These are phyloP conservation scores for Penicillium taxi DNA, from an alignment of 495 filamentous ascomycete species.

Conservation along the genomic window DNA sequence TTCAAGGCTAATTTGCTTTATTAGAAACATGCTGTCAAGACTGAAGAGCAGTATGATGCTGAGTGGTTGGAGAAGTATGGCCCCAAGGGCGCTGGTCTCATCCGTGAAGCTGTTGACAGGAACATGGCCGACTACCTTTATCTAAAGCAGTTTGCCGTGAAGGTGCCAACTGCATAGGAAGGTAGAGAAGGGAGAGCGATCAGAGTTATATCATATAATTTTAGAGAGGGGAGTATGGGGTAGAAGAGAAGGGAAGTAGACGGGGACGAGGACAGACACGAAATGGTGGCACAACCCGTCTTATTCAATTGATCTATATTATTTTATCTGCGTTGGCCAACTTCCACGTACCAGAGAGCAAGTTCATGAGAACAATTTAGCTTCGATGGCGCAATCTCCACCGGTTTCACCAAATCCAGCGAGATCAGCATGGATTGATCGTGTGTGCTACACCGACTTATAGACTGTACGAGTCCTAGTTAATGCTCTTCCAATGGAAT, in stretches of 20 bases:
- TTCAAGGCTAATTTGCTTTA: conserved; percentile 4
- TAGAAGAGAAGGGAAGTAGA: conserved; percentile 2
- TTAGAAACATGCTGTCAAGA: conserved; percentile 50
- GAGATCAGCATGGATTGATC: conserved; percentile 11
- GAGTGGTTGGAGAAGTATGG: conserved; percentile 83
- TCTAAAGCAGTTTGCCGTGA: conserved; percentile 80
- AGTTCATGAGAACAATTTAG: conserved; percentile 23
- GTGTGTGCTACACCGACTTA: conserved; percentile 14
- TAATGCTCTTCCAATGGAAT: too few relatives aligned
- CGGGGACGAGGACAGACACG: conserved; percentile 7
- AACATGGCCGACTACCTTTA: conserved; percentile 87
- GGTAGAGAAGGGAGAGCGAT: neutral
- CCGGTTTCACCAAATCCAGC: neutral
- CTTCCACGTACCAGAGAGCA: neutral
- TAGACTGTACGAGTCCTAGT: too few relatives aligned
- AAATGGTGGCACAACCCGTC: too few relatives aligned
- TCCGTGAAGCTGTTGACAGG: conserved; percentile 65
- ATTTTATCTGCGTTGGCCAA: too few relatives aligned
- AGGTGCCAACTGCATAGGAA: conserved; percentile 31
- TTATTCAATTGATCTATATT: too few relatives aligned
- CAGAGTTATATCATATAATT: neutral
- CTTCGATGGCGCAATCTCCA: conserved; percentile 28
- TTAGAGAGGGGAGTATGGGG: neutral
- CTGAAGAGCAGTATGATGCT: conserved; percentile 61
- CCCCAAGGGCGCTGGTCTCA: conserved; percentile 62